These are phyloP conservation scores for Quercus ilex DNA, from an alignment of 306 rosid species.

Conservation along the genomic window DNA sequence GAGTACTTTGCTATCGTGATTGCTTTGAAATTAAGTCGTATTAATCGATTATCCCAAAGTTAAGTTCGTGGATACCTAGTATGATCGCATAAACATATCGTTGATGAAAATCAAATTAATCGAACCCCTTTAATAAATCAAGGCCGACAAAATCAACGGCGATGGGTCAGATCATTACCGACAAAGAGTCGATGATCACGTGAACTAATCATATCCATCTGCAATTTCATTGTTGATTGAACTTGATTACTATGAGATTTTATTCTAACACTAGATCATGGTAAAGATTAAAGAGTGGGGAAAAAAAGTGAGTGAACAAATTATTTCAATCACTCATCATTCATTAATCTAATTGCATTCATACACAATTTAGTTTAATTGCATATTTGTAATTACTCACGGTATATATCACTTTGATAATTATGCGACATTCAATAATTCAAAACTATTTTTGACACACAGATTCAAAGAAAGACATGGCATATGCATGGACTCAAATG, in stretches of 20 bases:
- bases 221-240: slow-evolving; percentile 13
- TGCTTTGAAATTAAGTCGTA: not conserved
- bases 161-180: not conserved
- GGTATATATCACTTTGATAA: no score
- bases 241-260: slow-evolving; percentile 22
- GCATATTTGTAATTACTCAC: not conserved
- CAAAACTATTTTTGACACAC: no score
- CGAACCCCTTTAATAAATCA: not conserved
- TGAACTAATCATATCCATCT: slow-evolving; percentile 1
- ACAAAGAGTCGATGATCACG: not conserved
- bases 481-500: no score
- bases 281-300: not conserved
- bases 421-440: not conserved
- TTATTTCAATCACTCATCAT: no score
- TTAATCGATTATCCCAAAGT: not conserved
- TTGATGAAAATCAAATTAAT: not conserved
- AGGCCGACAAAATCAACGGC: not conserved
- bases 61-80: not conserved
- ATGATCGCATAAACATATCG: not conserved
- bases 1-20: not conserved
- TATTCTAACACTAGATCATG: not conserved
- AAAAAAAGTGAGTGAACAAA: no score
- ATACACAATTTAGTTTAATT: not conserved
- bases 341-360: no score
- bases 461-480: no score